Percentiles rank a stretch among this genome's conserved stretches.
phyloP scores from a whole-genome alignment of 805 yeast species.

The Candida qinlingensis region DNA sequence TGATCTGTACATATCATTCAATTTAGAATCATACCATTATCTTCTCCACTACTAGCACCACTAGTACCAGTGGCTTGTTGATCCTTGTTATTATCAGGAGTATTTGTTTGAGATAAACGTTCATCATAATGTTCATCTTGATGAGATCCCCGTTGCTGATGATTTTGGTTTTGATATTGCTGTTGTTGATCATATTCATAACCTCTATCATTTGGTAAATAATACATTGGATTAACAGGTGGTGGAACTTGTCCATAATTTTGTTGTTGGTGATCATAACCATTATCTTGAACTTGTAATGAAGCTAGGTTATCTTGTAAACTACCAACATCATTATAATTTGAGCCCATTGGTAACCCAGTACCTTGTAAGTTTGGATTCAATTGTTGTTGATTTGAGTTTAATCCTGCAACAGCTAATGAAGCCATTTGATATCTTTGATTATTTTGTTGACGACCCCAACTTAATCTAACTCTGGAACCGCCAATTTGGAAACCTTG shows the following conservation, averaged over 20 bases:
- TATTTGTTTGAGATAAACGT: background rate
- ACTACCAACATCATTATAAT: constrained; percentile 2
- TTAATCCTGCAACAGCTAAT: constrained; percentile 13
- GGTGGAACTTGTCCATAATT: constrained; percentile 6
- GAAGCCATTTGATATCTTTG: constrained; percentile 19
- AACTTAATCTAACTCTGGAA: constrained; percentile 62
- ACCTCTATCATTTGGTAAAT: constrained; percentile 13
- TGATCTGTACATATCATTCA: constrained; percentile 25
- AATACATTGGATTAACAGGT: constrained; percentile 17
- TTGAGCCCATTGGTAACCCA: constrained; percentile 4
- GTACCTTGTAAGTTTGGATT: constrained; percentile 2
- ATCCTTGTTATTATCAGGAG: constrained; percentile 1
- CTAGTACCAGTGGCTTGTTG: background rate
- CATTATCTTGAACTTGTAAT: constrained; percentile 6
- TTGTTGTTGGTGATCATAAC: constrained; percentile 9
- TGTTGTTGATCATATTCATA: constrained; percentile 9
- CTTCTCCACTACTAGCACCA: constrained; percentile 3
- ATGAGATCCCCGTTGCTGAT: constrained; percentile 7
- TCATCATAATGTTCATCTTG: constrained; percentile 3
- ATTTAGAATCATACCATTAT: constrained; percentile 13
- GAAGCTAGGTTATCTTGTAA: constrained; percentile 5
- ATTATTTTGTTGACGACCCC: constrained; percentile 52
- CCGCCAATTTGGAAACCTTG: constrained; percentile 79
- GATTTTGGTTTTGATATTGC: constrained; percentile 7
- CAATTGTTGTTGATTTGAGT: constrained; percentile 1